Base-by-base conservation (phyloP, 345 rosid genomes). In the Heritiera fomes region DNA sequence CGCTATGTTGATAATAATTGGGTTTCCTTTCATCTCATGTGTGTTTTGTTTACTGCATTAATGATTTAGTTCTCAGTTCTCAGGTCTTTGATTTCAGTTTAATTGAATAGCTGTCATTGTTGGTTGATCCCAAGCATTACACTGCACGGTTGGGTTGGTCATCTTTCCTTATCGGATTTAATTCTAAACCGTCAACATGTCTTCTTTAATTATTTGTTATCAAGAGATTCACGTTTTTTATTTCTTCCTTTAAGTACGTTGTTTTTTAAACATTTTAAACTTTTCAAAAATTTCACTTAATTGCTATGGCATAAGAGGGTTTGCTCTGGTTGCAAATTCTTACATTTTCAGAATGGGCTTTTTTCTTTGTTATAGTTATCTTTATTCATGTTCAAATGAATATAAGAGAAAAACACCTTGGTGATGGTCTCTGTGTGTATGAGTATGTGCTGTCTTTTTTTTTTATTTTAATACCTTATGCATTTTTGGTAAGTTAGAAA, bases 241-340 rank as follows among this genome's bases (percentile, higher is more conserved):
- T 13, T 2, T 63, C 3, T 32, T 32, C 43, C 63, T 9, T 59
- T 7, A 10, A 59, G 32, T 20, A 23, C 12, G 1, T 23, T 12
- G 4, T 61, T 61, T 61, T 23, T 18, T 20, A 28, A 62, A 2
- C 65, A 7, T 11, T 61, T 4, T 4, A 28, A 62, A n/a, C 18
- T 0, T 62, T 28, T 61, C 12, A 61, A 61, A 8, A 28, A 10
- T 10, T 28, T 60, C 30, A 9, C 34, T 60, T 4, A 11, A 61
- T 28, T 10, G 65, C 40, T 30, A 11, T 11, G 0, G 17, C 30
- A 7, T 4, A 23, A 12, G 17, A 61, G 40, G 38, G 49, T 66
- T 66, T 62, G 28, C 18, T 43, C 46, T 69, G 73, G 73, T 69
- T 47, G 40, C 40, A 28, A 7, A 69, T 69, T 69, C 55, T 28